Percentiles rank a stretch among this genome's conserved stretches.
Evolutionary conservation across 2,329 filamentous ascomycete genomes (phyloP).

Genomic region (Paraconiothyrium sp.): DNA sequence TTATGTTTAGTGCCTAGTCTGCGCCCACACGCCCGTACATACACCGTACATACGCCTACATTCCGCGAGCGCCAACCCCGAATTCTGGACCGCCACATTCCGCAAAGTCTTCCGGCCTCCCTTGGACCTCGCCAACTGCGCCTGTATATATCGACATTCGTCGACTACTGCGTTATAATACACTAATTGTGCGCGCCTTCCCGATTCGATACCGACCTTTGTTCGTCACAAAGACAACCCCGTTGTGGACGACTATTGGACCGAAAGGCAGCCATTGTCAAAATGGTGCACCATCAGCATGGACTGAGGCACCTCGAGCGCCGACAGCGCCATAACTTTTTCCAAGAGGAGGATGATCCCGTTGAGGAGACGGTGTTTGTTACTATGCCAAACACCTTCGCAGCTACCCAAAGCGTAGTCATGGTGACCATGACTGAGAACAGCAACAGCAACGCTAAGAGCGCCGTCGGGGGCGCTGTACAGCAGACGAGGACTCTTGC

Average conservation of each 20-base stretch:
- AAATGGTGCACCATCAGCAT: conserved; percentile 34
- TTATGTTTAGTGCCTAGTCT: conserved; percentile 44
- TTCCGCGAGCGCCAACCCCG: conserved; percentile 34
- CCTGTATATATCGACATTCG: conserved; percentile 34
- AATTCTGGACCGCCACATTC: conserved; percentile 38
- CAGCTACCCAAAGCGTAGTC: conserved; percentile 49
- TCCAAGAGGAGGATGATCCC: conserved; percentile 22
- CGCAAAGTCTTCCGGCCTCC: conserved; percentile 36
- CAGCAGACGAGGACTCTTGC: conserved; percentile 25
- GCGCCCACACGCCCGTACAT: conserved; percentile 20
- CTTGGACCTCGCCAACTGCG: conserved; percentile 28
- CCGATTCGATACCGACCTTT: conserved; percentile 9
- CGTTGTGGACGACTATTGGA: neutral
- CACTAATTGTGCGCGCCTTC: conserved; percentile 29
- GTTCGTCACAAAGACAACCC: neutral
- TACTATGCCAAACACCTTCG: conserved; percentile 62
- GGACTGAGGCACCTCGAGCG: conserved; percentile 39
- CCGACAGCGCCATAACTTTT: conserved; percentile 35
- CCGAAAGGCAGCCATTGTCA: conserved; percentile 19
- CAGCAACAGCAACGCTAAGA: conserved; percentile 22
- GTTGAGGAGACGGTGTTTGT: conserved; percentile 57
- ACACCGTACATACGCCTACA: conserved; percentile 25
- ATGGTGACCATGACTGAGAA: conserved; percentile 32
- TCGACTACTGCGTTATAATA: conserved; percentile 32
- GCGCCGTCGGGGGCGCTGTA: conserved; percentile 30